Percentiles rank a stretch among this genome's conserved stretches.
Conservation (phyloP, 2,329 filamentous ascomycete genomes). For the Aspergillus tamarii region DNA sequence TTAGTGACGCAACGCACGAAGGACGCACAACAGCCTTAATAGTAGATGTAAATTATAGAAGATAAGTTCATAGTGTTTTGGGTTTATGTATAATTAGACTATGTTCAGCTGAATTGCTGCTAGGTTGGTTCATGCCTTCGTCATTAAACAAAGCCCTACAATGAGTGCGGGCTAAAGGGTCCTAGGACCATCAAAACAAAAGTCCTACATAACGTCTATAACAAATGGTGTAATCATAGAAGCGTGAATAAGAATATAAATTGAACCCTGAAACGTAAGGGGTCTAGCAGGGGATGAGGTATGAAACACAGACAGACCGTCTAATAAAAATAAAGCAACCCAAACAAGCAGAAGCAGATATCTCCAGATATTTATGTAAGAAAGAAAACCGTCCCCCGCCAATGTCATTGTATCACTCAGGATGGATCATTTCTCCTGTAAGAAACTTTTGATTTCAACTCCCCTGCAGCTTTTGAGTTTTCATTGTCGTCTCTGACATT, state of each 20-base stretch:
- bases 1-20: constrained; percentile 39
- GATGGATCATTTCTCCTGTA: constrained; percentile 28
- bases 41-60: neutral
- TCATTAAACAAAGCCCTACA: neutral
- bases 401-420: constrained; percentile 17
- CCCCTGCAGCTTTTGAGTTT: constrained; percentile 19
- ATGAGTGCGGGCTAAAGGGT: neutral
- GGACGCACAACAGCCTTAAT: constrained; percentile 15
- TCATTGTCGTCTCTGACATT: constrained; percentile 35
- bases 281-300: constrained; percentile 26
- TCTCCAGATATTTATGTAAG: constrained; percentile 21
- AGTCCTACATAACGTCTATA: constrained; percentile 10
- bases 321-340: constrained; percentile 24
- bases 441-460: constrained; percentile 21
- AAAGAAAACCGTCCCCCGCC: constrained; percentile 15
- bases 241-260: constrained; percentile 15
- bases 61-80: neutral
- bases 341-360: constrained; percentile 25
- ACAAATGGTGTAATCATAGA: constrained; percentile 3
- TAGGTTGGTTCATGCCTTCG: neutral
- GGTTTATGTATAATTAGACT: neutral
- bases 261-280: constrained; percentile 24
- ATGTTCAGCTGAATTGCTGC: neutral
- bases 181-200: neutral
- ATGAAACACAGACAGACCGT: constrained; percentile 30